Evolutionary conservation across 1,284 basidiomycete species (phyloP).

Genomic region (Apiotrichum domesticum): DNA sequence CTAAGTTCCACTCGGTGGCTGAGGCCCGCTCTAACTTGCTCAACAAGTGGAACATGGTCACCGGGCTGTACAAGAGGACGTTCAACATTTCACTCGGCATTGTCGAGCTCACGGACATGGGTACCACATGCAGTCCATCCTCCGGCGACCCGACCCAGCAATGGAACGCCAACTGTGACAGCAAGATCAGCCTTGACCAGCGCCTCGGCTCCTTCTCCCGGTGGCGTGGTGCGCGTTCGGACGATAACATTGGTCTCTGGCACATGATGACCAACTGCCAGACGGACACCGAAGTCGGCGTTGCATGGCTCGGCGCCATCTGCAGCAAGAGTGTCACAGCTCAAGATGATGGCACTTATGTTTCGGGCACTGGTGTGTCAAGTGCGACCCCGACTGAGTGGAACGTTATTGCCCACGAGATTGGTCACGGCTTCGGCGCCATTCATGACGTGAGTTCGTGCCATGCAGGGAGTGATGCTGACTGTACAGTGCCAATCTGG

Average conservation of each 20-base stretch:
- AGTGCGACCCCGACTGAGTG: constrained; percentile 57
- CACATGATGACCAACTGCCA: constrained; percentile 66
- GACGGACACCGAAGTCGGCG: constrained; percentile 63
- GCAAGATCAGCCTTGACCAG: constrained; percentile 56
- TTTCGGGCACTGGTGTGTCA: constrained; percentile 79
- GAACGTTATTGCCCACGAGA: constrained; percentile 80
- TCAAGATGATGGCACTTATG: constrained; percentile 49
- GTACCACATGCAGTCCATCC: constrained; percentile 49
- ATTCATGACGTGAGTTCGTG: constrained; percentile 60
- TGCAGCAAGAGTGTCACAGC: constrained; percentile 57
- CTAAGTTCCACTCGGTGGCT: constrained; percentile 56
- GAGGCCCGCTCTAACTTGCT: constrained; percentile 70
- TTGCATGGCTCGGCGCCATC: constrained; percentile 80
- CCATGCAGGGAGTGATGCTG: background rate
- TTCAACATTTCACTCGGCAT: constrained; percentile 85
- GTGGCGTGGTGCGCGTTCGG: constrained; percentile 67
- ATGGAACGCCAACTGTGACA: constrained; percentile 51
- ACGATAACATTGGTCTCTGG: constrained; percentile 74
- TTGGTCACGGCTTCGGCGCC: constrained; percentile 68
- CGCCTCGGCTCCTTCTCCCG: constrained; percentile 73
- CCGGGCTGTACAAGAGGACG: constrained; percentile 68
- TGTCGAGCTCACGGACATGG: constrained; percentile 53
- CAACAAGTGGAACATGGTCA: constrained; percentile 62
- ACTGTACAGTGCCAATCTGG: constrained; percentile 58
- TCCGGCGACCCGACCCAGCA: constrained; percentile 26